Evolutionary conservation across 2,329 filamentous ascomycete species (phyloP), one percentile per base, ranked within the genome.

Genomic region (Acrocalymma vagum): DNA sequence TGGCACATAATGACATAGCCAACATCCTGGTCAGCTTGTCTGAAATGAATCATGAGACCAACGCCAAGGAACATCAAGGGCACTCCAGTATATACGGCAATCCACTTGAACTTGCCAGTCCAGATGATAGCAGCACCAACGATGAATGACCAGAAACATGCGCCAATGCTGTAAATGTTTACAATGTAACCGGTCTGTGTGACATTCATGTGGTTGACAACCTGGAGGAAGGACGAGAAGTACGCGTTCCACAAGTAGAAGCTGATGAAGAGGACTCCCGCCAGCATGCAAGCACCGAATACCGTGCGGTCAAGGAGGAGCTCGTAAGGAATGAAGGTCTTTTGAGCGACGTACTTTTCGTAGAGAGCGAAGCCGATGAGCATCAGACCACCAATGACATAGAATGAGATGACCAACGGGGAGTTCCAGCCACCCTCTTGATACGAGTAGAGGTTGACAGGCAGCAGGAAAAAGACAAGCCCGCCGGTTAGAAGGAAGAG

Each of bases 381-480:
- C 14, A 65, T 41, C 9, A 67, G 17, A 28, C 61, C 45, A 4
- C 71, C 71, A 21, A 71, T 29, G 18, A 73, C 53, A 10, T 73
- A 49, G 56, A 73, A 67, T 40, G 51, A 56, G 42, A 75, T 69
- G 45, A 75, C 67, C 27, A 63, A 49, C 3, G 55, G 38, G 2
- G 64, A 59, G 1, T 47, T 45, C 71, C 71, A 75, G 40, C 45
- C 28, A 32, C 49, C 51, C 29, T 40, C 58, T 53, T 43, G 54
- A 17, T 53, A 47, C 2, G 62, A 54, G 42, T 61, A 65, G 23
- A 90, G 73, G 15, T 75, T 84, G 65, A 91, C 83, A 1, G 86
- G 83, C 6, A 91, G 77, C 10, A 91, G 72, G 58, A 90, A 82
- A n/a, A 89, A 68, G 0, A 79, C 74, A 40, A 87, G 76, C 2